These are phyloP conservation scores for Globisporangium splendens DNA, from an alignment of 352 stramenopile genomes.

Conservation along the genomic window DNA sequence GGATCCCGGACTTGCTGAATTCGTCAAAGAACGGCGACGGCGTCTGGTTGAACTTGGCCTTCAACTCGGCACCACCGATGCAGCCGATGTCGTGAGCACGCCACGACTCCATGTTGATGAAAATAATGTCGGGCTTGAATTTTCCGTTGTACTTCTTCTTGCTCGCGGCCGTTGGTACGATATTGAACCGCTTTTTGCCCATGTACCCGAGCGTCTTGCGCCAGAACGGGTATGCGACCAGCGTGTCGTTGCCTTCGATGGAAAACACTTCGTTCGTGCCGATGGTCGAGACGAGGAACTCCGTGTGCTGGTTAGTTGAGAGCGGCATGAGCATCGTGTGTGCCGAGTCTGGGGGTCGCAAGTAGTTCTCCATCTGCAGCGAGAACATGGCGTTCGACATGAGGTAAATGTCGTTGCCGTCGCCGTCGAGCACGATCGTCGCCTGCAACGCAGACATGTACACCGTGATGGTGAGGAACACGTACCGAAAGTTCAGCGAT, in stretches of 20 bases:
- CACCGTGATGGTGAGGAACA: slow-evolving; percentile 20
- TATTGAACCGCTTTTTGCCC: slow-evolving; percentile 43
- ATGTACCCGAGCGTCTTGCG: slow-evolving; percentile 51
- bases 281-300: slow-evolving; percentile 49
- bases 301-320: slow-evolving; percentile 23
- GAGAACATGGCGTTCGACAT: slow-evolving; percentile 71
- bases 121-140: slow-evolving; percentile 52
- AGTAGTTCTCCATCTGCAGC: slow-evolving; percentile 53
- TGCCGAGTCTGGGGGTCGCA: slow-evolving; percentile 27
- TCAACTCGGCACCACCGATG: slow-evolving; percentile 43
- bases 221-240: slow-evolving; percentile 44
- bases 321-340: slow-evolving; percentile 7
- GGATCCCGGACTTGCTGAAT: slow-evolving; percentile 42
- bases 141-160: neutral
- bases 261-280: slow-evolving; percentile 39
- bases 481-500: slow-evolving; percentile 21
- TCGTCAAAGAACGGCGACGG: slow-evolving; percentile 57
- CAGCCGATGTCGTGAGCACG: slow-evolving; percentile 56
- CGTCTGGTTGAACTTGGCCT: slow-evolving; percentile 31
- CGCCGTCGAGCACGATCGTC: slow-evolving; percentile 38
- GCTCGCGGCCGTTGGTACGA: slow-evolving; percentile 15
- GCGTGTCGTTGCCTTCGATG: slow-evolving; percentile 44
- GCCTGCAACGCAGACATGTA: slow-evolving; percentile 29
- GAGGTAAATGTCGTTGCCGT: slow-evolving; percentile 59
- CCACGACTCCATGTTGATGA: slow-evolving; percentile 73